Base-by-base conservation (phyloP, 306 rosid genomes). In the Carpinus fangiana region DNA sequence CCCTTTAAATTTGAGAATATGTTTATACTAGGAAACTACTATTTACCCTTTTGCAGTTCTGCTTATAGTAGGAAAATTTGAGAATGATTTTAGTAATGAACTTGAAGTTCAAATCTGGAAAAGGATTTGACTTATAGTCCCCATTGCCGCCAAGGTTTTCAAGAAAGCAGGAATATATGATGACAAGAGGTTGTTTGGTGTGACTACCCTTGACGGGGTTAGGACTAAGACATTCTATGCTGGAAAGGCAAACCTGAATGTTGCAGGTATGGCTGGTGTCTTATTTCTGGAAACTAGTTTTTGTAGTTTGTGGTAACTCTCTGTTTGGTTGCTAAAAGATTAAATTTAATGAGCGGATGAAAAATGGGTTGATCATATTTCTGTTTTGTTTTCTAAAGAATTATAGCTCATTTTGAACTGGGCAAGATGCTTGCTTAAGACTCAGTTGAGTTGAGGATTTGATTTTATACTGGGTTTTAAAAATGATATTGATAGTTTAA, bases 211-310 rank as follows among this genome's bases (percentile, higher is more conserved):
- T 80, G 99, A 95, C 83, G 99, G 93, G 31, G 99, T 95, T 18
- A 83, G 99, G 82, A 98, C 98, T 17, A 95, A 89, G 86, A 93
- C 99, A 51, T 95, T 95, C 86, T 95, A 95, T 82, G 98, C 99
- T 85, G 97, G 96, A 31, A 91, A 95, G 82, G 97, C 98, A 28
- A 89, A 86, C 31, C 91, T 79, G 72, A 93, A 96, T n/a, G 94
- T 93, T 81, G 94, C 93, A 41, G 98, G 99, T 95, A 89, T 72
- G 78, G 9, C 66, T 66, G 18, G 41, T 66, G 51, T 21, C 50
- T 46, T 41, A 18, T 26, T 41, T 38, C 71, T 66, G 2, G 31
- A 41, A 16, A 41, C 13, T 66, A 41, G 14, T 80, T 52, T 59
- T 34, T 47, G 1, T 38, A 76, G 28, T 34, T 13, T 9, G 62